Base-by-base conservation (phyloP, 352 stramenopile species). In the Phytophthora kernoviae region DNA sequence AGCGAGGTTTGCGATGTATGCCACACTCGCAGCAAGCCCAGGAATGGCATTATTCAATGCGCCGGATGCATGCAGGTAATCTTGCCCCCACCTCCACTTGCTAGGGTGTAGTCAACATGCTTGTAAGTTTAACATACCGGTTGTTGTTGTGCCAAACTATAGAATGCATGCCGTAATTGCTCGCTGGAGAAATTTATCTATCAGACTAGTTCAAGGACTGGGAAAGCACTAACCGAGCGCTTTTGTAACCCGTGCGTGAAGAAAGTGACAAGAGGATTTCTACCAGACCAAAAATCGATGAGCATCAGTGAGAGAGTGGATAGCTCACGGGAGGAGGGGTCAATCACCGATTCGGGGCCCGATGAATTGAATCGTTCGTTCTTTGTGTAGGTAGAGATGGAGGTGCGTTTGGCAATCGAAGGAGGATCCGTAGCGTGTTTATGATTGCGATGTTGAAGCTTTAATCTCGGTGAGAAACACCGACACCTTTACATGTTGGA, bases 121-220 rank as follows among this genome's bases (percentile, higher is more conserved):
- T n/a, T n/a, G n/a, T 20, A 14, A 51, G 26, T 12, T 47, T 26
- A 39, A 39, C 24, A 10, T 18, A 20, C 5, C 32, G 4, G 9
- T 41, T 22, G 39, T 12, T 34, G 2, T 24, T 22, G 20, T 41
- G n/a, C n/a, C n/a, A n/a, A n/a, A n/a, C 7, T 17, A 20, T 26
- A 75, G 70, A 75, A 79, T 27, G 58, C 51, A 11, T 79, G 70
- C 48, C 68, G 62, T 20, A 26, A 46, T 6, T 79, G 70, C 39
- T 75, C 46, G 5, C 32, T 67, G 6, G 53, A 71, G 40, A 46
- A 69, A 15, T 24, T 37, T 0, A 42, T 79, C 10, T 79, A 66
- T 36, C 53, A 73, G 27, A 56, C 65, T 2, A 62, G 68, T 44
- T 40, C 62, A 27, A 62, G 57, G 26, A 68, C 55, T 8, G 56